phyloP scores from a whole-genome alignment of 495 filamentous ascomycete genomes.

The Rusavskia elegans region DNA sequence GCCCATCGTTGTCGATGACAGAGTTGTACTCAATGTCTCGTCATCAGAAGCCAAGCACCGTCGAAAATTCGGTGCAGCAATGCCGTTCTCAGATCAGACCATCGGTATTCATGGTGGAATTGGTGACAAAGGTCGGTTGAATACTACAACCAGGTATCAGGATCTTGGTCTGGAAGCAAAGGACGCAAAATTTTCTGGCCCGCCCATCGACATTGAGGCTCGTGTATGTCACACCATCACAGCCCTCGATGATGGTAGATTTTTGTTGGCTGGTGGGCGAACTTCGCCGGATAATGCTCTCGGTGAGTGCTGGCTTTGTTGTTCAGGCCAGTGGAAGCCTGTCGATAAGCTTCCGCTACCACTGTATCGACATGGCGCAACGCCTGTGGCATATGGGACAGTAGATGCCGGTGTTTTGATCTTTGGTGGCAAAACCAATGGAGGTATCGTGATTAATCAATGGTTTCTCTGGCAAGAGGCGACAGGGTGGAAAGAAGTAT shows the following conservation, averaged over 20 bases:
- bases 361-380: conserved; percentile 58
- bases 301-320: conserved; percentile 56
- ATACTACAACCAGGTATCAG: conserved; percentile 43
- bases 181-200: conserved; percentile 5
- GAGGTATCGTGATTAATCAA: conserved; percentile 36
- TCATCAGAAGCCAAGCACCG: background rate
- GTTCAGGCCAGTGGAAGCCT: conserved; percentile 41
- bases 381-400: conserved; percentile 28
- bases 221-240: conserved; percentile 72
- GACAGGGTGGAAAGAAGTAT: conserved; percentile 33
- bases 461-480: conserved; percentile 49
- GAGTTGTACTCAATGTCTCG: background rate
- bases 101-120: conserved; percentile 40
- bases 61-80: conserved; percentile 3
- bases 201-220: conserved; percentile 27
- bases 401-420: conserved; percentile 34
- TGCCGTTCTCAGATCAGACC: background rate
- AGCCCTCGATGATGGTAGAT: conserved; percentile 29
- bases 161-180: background rate
- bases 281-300: conserved; percentile 51
- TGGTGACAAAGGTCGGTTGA: conserved; percentile 41
- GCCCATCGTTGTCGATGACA: background rate
- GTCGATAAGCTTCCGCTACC: conserved; percentile 45
- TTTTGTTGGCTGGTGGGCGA: conserved; percentile 62
- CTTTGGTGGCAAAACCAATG: conserved; percentile 51